Evolutionary conservation across 306 rosid species (phyloP), one percentile per base, ranked within the genome.

Genomic region (Castanospermum australe): DNA sequence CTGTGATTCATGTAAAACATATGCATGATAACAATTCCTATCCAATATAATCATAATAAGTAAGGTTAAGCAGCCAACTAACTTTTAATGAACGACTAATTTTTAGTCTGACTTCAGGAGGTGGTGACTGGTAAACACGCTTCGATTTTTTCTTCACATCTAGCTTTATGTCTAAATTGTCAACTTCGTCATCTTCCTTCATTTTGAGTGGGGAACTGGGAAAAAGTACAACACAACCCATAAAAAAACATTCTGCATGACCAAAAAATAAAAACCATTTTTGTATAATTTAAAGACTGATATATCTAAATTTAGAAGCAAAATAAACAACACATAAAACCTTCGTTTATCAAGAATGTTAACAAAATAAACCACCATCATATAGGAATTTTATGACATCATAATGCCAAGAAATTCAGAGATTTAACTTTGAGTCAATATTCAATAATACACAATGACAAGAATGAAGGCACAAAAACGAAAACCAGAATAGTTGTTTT

Each of bases 111-210:
- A 94, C 97, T 94, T 92, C 99, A 33, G 95, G 97, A 64, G 91
- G 28, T 8, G 91, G 93, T 55, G 99, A 92, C 57, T 89, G 97
- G 92, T 94, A 94, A 25, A 89, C 86, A 33, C 99, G 99, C 84
- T 89, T 94, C n/a, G 98, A 88, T 73, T 86, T 94, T 82, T 86
- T 94, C 85, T 89, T 91, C 61, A 64, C 87, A 33, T 87, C 88
- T 76, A 88, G 82, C 91, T 92, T 89, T 83, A 94, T 85, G 77
- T 92, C 99, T 63, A 94, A 79, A 56, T 89, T 87, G 86, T 94
- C 99, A 68, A 92, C 99, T 84, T 94, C 99, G 20, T 94, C 99
- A 61, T 94, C 97, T 55, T 94, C 99, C 80, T 90, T 89, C 82
- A 92, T 84, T 87, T 75, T 91, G 52, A 94, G 88, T 1, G 97